Percentiles rank a stretch among this genome's conserved stretches.
These are phyloP conservation scores for Ulota crispa DNA, from an alignment of 225 moss, liverwort and hornwort species.

Conservation along the genomic window DNA sequence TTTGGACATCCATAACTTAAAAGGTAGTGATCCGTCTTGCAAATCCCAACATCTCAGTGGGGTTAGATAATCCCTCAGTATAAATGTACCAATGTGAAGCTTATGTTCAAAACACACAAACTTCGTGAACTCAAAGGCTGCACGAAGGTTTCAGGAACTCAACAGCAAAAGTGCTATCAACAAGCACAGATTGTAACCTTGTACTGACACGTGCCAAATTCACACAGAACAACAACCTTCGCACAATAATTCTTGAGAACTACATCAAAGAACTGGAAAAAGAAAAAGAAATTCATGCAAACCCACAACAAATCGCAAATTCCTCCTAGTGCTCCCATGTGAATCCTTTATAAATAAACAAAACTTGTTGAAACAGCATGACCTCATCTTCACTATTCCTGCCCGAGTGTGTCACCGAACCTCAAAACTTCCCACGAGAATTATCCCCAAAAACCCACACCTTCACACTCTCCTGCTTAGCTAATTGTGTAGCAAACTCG, in stretches of 20 bases:
- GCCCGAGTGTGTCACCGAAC: background rate
- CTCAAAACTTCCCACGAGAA: background rate
- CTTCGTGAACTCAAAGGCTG: no score
- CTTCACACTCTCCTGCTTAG: slow-evolving; percentile 1
- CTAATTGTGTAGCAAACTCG: background rate
- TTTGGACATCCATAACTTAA: no score
- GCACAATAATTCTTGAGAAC: background rate
- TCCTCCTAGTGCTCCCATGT: background rate
- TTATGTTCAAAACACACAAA: no score
- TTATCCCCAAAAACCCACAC: background rate
- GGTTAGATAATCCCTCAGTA: background rate
- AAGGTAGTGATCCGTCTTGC: no score
- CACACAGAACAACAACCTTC: background rate
- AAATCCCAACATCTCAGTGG: background rate
- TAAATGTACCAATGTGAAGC: no score
- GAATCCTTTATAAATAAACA: background rate
- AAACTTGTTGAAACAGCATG: background rate
- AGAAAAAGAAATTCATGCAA: background rate
- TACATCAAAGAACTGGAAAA: slow-evolving; percentile 4
- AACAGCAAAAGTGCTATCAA: background rate
- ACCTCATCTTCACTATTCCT: background rate
- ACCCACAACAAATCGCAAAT: background rate
- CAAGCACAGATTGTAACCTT: background rate
- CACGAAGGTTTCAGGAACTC: no score
- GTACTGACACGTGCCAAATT: background rate